Evolutionary conservation across 768 basidiomycete genomes (phyloP), one percentile per base, ranked within the genome.

Genomic region (Suillus subaureus): DNA sequence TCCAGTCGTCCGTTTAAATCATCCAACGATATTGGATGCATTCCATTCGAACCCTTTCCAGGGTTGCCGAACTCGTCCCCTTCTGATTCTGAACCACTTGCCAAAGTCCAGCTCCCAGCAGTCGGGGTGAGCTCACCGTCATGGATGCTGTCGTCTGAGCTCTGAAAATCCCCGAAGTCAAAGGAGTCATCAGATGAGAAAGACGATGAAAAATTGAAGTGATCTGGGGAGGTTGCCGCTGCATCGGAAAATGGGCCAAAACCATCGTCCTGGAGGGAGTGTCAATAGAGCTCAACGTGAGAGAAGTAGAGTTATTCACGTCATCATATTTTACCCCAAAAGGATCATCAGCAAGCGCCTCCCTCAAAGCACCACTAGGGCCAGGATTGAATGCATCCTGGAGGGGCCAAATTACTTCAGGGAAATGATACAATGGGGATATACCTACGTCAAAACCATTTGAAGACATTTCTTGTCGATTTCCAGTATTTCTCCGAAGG

Each of bases 191-290:
- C 91, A 40, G 90, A 89, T 0, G 88, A 85, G 65, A 87, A 84
- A 3, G 85, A 82, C 1, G 85, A 83, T 5, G 82, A 78, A 63
- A 82, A 80, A 6, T 73, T 85, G 75, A 92, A 91, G 1, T 85
- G 84, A 66, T 89, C 83, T 37, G 81, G 77, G 47, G 78, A 77
- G 0, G 81, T 71, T 1, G 83, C 82, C 1, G 87, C 82, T 2
- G 87, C 72, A 72, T 92, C 91, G 1, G 92, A 88, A 78, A 94
- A 94, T 7, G 93, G 91, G 2, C 92, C 93, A 74, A 92, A 92
- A n/a, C 78, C 83, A 63, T 90, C 90, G 76, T 91, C 78, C 75
- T 84, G 68, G 54, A 67, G 61, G 21, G 23, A 7, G 26, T 64
- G 57, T 60, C 26, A 40, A 62, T 40, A 18, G 39, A 12, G 43